Conservation (phyloP, 495 filamentous ascomycete species). For the Aspergillus haitiensis region DNA sequence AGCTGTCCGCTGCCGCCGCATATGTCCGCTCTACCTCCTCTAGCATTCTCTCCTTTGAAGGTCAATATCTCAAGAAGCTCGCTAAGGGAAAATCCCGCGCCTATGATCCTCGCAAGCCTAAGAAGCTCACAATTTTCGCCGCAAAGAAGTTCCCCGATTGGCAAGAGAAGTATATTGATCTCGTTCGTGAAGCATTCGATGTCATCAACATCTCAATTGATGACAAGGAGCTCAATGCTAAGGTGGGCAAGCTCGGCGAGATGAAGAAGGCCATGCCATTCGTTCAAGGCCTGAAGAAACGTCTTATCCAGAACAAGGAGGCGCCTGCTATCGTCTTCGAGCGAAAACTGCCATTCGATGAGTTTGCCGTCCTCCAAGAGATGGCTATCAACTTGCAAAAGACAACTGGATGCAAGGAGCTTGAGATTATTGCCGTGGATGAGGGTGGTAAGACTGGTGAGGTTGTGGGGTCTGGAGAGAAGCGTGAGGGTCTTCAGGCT, state of each 20-base stretch:
- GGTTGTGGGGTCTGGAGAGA: constrained; percentile 56
- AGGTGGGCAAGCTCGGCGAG: constrained; percentile 76
- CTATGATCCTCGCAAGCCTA: constrained; percentile 88
- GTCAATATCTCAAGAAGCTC: constrained; percentile 74
- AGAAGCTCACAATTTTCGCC: constrained; percentile 84
- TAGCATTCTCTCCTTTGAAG: constrained; percentile 85
- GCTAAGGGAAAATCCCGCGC: constrained; percentile 78
- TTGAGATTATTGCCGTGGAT: constrained; percentile 64
- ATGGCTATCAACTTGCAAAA: constrained; percentile 60
- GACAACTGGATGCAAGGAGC: constrained; percentile 61
- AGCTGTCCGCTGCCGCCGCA: constrained; percentile 71
- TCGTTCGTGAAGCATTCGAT: constrained; percentile 68
- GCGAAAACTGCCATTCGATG: constrained; percentile 81
- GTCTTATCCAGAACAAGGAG: constrained; percentile 61
- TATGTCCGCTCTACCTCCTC: constrained; percentile 76
- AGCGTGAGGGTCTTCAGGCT: constrained; percentile 55
- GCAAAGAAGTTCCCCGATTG: constrained; percentile 78
- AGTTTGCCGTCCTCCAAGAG: constrained; percentile 65
- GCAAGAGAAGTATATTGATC: constrained; percentile 88
- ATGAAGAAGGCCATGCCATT: constrained; percentile 99
- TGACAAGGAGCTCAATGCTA: constrained; percentile 75
- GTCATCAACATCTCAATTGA: constrained; percentile 57
- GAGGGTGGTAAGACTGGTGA: constrained; percentile 68
- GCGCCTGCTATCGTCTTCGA: constrained; percentile 66
- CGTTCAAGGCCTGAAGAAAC: constrained; percentile 80